Base-by-base conservation (phyloP, 768 basidiomycete genomes). In the Lactifluus echinatus region DNA sequence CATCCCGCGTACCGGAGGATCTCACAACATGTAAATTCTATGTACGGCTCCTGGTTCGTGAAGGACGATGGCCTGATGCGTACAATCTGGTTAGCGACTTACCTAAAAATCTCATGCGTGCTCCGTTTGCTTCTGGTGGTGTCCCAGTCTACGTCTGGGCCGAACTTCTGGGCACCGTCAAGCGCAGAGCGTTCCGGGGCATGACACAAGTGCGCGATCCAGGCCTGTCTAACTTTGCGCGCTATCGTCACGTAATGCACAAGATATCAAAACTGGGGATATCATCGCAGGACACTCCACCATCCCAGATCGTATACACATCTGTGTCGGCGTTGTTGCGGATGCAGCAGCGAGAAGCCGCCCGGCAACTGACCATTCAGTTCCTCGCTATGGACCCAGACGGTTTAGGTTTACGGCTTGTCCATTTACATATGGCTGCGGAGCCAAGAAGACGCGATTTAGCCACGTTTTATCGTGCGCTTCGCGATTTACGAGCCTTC, bases 1-100 rank as follows among this genome's bases (percentile, higher is more conserved):
- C 64, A 26, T 75, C 74, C 28, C 64, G 68, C 6, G 63, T 85
- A 3, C 65, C 63, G 3, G 70, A 67, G 33, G 76, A 84, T 66
- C 55, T 76, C 47, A 79, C 83, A 63, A 85, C 86, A 1, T 72
- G 74, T 67, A 78, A 78, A 68, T 68, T 87, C 37, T 72, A 74
- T 55, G 75, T 79, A 59, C 78, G 87, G 19, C 79, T 75, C 72
- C 68, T 84, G 50, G 72, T 87, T 44, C 73, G 76, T 45, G 72
- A 73, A 3, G 84, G 80, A 8, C 68, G 66, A 42, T 87, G 85
- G 84, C 67, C 75, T 11, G 67, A 73, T 23, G 86, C 84, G 21
- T 87, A 83, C 82, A 62, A 40, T 3, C 50, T 55, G 21, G 54
- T 55, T 11, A 34, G 53, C 39, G 21, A 58, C 17, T 15, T 39